Evolutionary conservation across 257 asterid genomes (phyloP).

Genomic region (Haberlea rhodopensis): DNA sequence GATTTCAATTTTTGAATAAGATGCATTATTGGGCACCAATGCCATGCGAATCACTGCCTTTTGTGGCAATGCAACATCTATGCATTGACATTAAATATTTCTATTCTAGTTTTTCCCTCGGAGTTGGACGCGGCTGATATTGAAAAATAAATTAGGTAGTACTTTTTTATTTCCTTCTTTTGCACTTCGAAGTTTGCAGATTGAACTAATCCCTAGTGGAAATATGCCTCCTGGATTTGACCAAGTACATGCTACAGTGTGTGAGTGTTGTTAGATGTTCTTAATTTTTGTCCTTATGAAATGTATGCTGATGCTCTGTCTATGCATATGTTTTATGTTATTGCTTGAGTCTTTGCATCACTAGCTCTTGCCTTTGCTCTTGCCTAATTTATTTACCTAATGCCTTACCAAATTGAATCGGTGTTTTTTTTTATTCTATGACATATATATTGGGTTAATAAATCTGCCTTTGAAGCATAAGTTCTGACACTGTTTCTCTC

Average conservation of each 20-base stretch:
- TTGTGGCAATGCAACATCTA: neutral
- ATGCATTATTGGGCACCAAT: no score
- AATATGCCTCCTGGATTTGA: no score
- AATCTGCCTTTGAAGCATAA: neutral
- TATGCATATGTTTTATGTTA: no score
- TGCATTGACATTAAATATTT: neutral
- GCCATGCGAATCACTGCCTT: neutral
- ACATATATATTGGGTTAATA: no score
- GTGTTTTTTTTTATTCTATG: no score
- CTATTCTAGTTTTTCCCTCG: constrained; percentile 6
- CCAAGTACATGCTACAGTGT: no score
- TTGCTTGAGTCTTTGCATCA: no score
- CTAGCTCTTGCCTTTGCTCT: no score
- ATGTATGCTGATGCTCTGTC: constrained; percentile 18
- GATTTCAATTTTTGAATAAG: no score
- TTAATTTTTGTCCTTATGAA: constrained; percentile 18
- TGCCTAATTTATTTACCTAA: no score
- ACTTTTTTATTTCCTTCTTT: constrained; percentile 27
- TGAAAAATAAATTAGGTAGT: constrained; percentile 12
- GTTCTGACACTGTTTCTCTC: constrained; percentile 2
- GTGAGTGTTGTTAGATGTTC: constrained; percentile 60
- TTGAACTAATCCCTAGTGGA: constrained; percentile 96
- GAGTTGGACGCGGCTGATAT: constrained; percentile 27
- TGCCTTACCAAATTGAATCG: no score
- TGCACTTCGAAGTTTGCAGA: constrained; percentile 56